These are phyloP conservation scores for Theobroma grandiflorum DNA, from an alignment of 441 rosid genomes.

Conservation along the genomic window DNA sequence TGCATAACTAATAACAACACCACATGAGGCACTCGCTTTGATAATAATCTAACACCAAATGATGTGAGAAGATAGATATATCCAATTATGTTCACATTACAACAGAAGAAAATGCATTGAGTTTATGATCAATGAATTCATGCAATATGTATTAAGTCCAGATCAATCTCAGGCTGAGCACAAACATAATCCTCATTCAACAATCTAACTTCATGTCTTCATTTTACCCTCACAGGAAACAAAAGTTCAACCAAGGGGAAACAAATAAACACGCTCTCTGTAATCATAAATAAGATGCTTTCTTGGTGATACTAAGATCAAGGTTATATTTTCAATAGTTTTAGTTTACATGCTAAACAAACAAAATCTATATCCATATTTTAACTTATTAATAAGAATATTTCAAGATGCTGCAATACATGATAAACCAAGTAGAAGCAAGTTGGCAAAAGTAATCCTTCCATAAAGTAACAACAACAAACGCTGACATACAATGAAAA, in stretches of 20 bases:
- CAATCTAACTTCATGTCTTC: not conserved
- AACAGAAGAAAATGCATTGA: slow-evolving; percentile 1
- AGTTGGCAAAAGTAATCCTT: not conserved
- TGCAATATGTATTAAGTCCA: not conserved
- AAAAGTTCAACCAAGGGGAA: not conserved
- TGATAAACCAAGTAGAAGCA: not conserved
- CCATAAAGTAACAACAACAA: not conserved
- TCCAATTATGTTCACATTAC: not conserved
- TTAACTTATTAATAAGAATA: not conserved
- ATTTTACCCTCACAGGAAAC: not conserved
- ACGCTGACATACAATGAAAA: not conserved
- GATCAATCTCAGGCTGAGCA: not conserved
- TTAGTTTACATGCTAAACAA: not conserved
- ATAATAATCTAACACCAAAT: not conserved
- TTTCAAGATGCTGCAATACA: slow-evolving; percentile 3
- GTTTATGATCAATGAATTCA: not conserved
- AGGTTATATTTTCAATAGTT: not conserved
- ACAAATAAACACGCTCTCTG: not conserved
- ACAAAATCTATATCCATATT: not conserved
- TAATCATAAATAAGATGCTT: not conserved
- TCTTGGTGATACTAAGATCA: not conserved
- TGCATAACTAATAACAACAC: not conserved
- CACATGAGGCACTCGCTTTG: not conserved
- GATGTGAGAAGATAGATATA: not conserved
- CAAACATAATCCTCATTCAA: slow-evolving; percentile 1